Evolutionary conservation across 805 yeast species (phyloP), one percentile per base, ranked within the genome.

Genomic region (Zygotorulaspora sp.): DNA sequence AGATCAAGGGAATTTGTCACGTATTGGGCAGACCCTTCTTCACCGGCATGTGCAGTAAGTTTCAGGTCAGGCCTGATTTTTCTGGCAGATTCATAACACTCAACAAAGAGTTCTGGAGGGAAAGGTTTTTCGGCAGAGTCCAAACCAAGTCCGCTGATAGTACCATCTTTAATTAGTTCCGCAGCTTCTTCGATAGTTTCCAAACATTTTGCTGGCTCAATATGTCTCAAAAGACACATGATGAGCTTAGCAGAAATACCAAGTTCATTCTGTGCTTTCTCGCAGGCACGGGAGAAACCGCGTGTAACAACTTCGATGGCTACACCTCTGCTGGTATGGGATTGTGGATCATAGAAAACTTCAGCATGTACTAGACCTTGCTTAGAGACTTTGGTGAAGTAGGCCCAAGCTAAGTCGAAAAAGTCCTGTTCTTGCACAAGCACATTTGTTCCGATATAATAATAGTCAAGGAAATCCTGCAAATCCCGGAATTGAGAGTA

Each of bases 41-140:
- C 95, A 52, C 95, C 95, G 2, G 92, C 94, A 54, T 85, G 95
- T 2, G 95, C 90, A 24, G 94, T 85, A 38, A 82, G 67, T 26
- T 77, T 72, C 38, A 80, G 71, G 16, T 73, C 63, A 16, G 80
- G 76, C 52, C 68, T 74, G 28, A 66, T 55, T 16, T 66, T 63
- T 38, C 66, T 67, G 6, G 83, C 71, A 14, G 57, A 52, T 7
- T 61, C 49, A 57, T 79, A 85, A 57, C 87, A 79, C 33, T 80
- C 83, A 10, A 63, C 64, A 53, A 83, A 85, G 33, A 80, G 55
- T 35, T 73, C 69, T 8, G 95, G 90, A 11, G 89, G 90, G 63
- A 80, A 79, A 22, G 86, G 88, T 44, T 67, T 75, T 58, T 85
- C 95, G 26, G 86, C 66, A 2, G 92, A 83, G 57, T 83, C 90